A percentile compares a stretch with the other conserved stretches of the same genome.
These are phyloP conservation scores for Pinus taeda DNA, from an alignment of 75 land plant species.

Conservation along the genomic window DNA sequence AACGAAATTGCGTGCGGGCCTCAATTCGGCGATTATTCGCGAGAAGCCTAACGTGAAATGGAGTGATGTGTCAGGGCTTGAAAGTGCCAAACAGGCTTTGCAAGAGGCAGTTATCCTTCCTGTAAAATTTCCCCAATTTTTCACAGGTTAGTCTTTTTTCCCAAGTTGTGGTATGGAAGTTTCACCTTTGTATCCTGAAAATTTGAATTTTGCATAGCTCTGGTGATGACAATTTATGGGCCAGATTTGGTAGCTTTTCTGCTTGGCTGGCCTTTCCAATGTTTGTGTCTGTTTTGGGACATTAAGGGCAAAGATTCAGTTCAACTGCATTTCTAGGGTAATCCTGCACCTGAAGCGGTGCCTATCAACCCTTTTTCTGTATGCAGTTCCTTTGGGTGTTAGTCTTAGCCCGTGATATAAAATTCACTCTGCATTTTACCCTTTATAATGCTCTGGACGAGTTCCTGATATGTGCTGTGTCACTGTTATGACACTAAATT, in stretches of 20 bases:
- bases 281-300: not conserved
- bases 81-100: constrained; percentile 52
- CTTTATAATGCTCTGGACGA: not conserved
- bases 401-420: not conserved
- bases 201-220: not conserved
- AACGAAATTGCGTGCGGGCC: constrained; percentile 40
- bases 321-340: not conserved
- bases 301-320: not conserved
- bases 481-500: not conserved
- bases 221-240: not conserved
- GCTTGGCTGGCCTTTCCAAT: not conserved
- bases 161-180: not conserved
- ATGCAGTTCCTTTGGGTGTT: not conserved
- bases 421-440: not conserved
- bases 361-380: not conserved
- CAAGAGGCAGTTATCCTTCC: constrained; percentile 57
- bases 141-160: constrained; percentile 28
- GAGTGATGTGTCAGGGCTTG: constrained; percentile 52
- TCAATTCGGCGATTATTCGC: constrained; percentile 43
- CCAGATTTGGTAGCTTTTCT: too few species aligned
- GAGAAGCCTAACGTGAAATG: constrained; percentile 54
- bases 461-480: not conserved
- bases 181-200: not conserved
- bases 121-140: constrained; percentile 53
- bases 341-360: not conserved